Evolutionary conservation across 225 moss, liverwort and hornwort species (phyloP), one percentile per base, ranked within the genome.

Genomic region (Climacium dendroides): DNA sequence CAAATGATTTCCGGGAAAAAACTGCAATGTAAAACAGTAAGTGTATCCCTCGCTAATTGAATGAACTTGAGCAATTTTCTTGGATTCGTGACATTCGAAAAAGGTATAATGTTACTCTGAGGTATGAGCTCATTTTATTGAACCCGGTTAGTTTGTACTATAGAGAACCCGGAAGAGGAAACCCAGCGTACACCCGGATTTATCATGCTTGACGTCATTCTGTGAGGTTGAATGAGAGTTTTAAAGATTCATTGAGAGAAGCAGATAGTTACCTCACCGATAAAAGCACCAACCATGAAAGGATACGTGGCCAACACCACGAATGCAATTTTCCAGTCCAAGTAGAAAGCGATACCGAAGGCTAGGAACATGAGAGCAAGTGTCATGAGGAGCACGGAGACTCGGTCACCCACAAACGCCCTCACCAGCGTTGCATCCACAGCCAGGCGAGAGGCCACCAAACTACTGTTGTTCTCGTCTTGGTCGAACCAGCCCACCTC

Each of bases 401-500:
- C 92, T 63, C 93, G 91, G 64, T 94, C 93, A 39, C 93, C 93
- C 15, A 94, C 92, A 71, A 92, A 94, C 25, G 93, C 93, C 81
- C 92, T 91, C 82, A 94, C 92, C 80, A 94, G 85, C 69, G 92
- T 94, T 30, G 93, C 93, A 90, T 94, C 93, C 13, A 91, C 88
- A 63, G 93, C 91, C 34, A 94, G 88, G 28, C 93, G 88, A 64
- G 93, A 94, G 71, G 93, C 93, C 69, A 94, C 70, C 88, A 94
- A 89, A 55, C 89, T 92, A 82, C 92, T 94, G 76, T 91, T 94
- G 86, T 94, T 94, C 82, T 92, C 93, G 47, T 92, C 92, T 91
- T 88, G 91, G 82, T 94, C 93, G 66, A 94, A 94, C 93, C 92
- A 92, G 78, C 93, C 93, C 87, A 94, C 92, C 92, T 94, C 93